These are phyloP conservation scores for Dovyalis caffra DNA, from an alignment of 345 rosid species.

Conservation along the genomic window DNA sequence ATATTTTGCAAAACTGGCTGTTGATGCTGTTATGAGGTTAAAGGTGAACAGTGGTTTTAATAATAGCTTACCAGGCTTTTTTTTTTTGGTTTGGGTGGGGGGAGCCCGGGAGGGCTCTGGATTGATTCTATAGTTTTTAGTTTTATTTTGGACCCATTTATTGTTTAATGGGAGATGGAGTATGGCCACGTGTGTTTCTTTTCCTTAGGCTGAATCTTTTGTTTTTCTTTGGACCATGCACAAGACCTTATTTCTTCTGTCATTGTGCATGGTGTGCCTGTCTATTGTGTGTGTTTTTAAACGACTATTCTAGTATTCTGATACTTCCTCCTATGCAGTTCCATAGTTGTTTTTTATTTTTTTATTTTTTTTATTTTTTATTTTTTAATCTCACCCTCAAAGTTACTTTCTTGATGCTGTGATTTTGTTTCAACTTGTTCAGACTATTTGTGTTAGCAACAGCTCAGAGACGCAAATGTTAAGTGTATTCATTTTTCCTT, in stretches of 20 bases:
- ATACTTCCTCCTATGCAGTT: neutral
- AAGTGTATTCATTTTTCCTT: neutral
- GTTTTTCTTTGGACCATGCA: no score
- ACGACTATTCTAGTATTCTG: neutral
- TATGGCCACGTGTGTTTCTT: no score
- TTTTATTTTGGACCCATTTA: no score
- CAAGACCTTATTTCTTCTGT: no score
- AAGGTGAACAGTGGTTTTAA: constrained; percentile 41
- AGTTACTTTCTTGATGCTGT: neutral
- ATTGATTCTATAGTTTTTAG: no score
- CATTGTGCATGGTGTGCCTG: no score
- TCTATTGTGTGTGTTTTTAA: no score
- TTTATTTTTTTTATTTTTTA: neutral
- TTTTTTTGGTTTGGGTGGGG: neutral
- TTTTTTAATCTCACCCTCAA: neutral
- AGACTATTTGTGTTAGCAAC: neutral
- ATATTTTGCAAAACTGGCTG: constrained; percentile 83
- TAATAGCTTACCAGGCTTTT: neutral
- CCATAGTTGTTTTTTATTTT: no score
- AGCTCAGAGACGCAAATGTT: neutral
- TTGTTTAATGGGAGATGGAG: no score
- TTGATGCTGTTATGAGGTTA: constrained; percentile 91
- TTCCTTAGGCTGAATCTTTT: no score
- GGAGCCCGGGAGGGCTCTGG: no score
- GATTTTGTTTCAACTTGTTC: neutral